A percentile compares a stretch with the other conserved stretches of the same genome.
phyloP scores from a whole-genome alignment of 2,329 filamentous ascomycete species.

The Periconia sp. region DNA sequence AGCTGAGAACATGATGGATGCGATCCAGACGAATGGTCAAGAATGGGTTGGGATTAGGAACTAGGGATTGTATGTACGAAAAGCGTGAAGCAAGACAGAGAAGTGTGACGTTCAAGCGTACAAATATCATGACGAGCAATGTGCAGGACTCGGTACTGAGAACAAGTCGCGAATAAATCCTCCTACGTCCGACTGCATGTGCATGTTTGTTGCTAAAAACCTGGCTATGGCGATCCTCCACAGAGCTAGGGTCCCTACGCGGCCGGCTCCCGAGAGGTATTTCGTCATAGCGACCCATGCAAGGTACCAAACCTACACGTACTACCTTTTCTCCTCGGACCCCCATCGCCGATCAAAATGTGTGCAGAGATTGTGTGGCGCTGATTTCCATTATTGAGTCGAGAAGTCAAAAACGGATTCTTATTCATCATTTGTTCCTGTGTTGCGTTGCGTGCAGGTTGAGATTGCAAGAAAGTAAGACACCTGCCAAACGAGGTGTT shows the following conservation, averaged over 20 bases:
- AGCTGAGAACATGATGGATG: conserved; percentile 5
- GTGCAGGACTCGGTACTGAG: background rate
- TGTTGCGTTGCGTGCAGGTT: background rate
- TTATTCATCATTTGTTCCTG: background rate
- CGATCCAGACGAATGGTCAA: background rate
- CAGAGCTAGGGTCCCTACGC: background rate
- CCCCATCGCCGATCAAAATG: too few relatives aligned
- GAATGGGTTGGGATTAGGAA: background rate
- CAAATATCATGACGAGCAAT: conserved; percentile 2
- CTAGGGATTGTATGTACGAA: background rate
- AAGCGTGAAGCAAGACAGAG: background rate
- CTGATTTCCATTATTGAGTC: background rate
- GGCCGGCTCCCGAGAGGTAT: background rate
- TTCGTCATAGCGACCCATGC: background rate
- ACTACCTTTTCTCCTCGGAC: background rate
- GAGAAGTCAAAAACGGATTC: background rate
- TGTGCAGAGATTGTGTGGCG: background rate
- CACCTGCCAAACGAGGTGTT: background rate
- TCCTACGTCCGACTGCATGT: background rate
- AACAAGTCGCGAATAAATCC: background rate
- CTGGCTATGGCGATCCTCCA: background rate
- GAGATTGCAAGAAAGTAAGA: background rate
- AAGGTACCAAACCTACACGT: background rate
- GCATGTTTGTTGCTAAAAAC: background rate
- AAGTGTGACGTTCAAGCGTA: background rate